Evolutionary conservation across 306 rosid species (phyloP), one percentile per base, ranked within the genome.

Genomic region (Corylus heterophylla): DNA sequence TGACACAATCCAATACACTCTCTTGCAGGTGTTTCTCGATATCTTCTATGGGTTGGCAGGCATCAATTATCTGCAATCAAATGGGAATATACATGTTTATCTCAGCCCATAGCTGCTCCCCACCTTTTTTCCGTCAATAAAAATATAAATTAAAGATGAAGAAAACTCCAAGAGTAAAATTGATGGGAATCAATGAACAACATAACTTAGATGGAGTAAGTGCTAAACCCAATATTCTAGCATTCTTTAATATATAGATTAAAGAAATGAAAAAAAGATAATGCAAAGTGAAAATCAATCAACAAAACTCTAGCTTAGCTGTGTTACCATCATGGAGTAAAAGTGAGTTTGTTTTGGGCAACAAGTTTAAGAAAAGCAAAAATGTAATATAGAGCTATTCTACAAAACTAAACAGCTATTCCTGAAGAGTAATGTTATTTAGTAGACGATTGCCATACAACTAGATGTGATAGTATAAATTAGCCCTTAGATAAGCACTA

Each of bases 1-100:
- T 58, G 83, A 95, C 89, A 77, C 87, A 84, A 42, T 71, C 87
- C 48, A 87, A 56, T 50, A 82, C 93, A 1, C 82, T 88, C 59
- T 89, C 88, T 75, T 63, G 97, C 82, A 93, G 81, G 75, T 85
- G 90, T 75, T 90, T 93, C 93, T 91, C 97, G 48, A 90, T 88
- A 69, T 84, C 92, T 83, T 91, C 96, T 47, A 91, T 87, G 72
- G 94, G 77, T 75, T 78, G 94, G 83, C 86, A 81, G 29, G 97
- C 98, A 78, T 93, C 93, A 51, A 95, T 74, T 76, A 87, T 78
- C 98, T 95, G 97, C 83, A 85, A 73, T 85, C 63, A 62, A 77
- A 20, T 49, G 16, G 59, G 49, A 39, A 72, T 67, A 72, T 67
- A 58, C 44, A 39, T 27, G 68, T 37, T 12, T 20, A 79, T 10